Base-by-base conservation (phyloP, 2,329 filamentous ascomycete species). In the Apiospora marii region DNA sequence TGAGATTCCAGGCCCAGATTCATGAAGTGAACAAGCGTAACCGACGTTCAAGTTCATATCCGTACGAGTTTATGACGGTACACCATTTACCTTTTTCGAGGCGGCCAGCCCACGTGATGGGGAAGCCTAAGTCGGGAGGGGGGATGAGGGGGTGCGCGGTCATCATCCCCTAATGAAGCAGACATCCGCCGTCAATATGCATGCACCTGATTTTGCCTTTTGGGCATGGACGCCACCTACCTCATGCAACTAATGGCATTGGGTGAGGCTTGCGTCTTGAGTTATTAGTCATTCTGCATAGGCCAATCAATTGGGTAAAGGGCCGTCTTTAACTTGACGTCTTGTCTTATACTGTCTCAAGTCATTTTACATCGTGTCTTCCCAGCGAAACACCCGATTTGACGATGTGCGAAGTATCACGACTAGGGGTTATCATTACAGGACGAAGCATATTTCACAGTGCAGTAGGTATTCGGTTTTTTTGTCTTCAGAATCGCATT, bases 401-500 rank as follows among this genome's bases (percentile, higher is more conserved):
- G 4, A 53, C 1, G 16, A 61, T 7, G 4, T 14, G 34, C 27
- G 27, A 16, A 34, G 16, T 16, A 10, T 8, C 7, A 22, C 27
- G 51, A 22, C 5, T 19, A 16, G 6, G 7, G 3, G 2, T 22
- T 22, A n/a, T 22, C 10, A n/a, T 4, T 22, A 49, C 19, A 49
- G 7, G 22, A 49, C 7, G 49, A 58, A 58, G 51, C 14, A 12
- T 10, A 34, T 34, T 10, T 49, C 46, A 49, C 51, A 58, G 30
- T 8, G 16, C 14, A 1, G 16, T 58, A 34, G 19, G 2, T 58
- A 22, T 2, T 53, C 22, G 14, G 27, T 2, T 30, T 12, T 61
- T 34, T 61, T 61, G 53, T 61, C 53, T 61, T 37, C 16, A 34
- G 16, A 64, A n/a, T 64, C 58, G 58, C 22, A 64, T 64, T 64